Evolutionary conservation across 2,329 filamentous ascomycete species (phyloP), one percentile per base, ranked within the genome.

Genomic region (Aspergillus sp.): DNA sequence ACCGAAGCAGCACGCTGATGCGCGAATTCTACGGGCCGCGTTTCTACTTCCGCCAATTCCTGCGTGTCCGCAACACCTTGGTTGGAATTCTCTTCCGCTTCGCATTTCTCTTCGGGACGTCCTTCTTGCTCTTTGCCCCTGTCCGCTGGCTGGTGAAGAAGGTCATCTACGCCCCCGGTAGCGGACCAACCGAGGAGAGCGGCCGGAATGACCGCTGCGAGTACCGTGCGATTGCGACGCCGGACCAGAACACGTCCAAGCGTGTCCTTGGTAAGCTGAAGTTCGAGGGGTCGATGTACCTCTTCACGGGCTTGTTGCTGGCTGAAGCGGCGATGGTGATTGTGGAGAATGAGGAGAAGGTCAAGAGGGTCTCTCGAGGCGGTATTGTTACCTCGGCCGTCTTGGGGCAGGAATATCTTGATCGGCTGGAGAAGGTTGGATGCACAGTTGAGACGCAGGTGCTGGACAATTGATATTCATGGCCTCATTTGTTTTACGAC

Each of bases 1-100:
- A 88, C 67, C 83, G 87, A 59, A 85, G 82, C 49, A 87, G 86
- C 79, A 84, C 83, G 9, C 73, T 89, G 28, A 83, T 85, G 62
- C 82, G 82, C 11, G 79, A 81, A n/a, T 77, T 83, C 45, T 89
- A 89, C 68, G 86, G 86, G 0, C 78, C 80, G 2, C 79, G 80
- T 11, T 89, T 89, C 77, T 77, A 80, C 60, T 86, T 87, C 72
- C 80, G 79, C 53, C 83, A 87, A 65, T 87, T 84, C 68, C 79
- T 84, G 72, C 81, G 80, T 25, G 83, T 84, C 4, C 79, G 80
- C 23, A 84, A 81, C 58, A 67, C 77, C 0, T 61, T 87, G 22
- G 68, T 77, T 4, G 87, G 82, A 2, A 64, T 82, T 2, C 62
- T 81, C 1, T 69, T 86, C 11, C 84, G 87, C 65, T 64, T 84